Conservation (phyloP, 108 stramenopile species). For the Parietichytrium sp. region DNA sequence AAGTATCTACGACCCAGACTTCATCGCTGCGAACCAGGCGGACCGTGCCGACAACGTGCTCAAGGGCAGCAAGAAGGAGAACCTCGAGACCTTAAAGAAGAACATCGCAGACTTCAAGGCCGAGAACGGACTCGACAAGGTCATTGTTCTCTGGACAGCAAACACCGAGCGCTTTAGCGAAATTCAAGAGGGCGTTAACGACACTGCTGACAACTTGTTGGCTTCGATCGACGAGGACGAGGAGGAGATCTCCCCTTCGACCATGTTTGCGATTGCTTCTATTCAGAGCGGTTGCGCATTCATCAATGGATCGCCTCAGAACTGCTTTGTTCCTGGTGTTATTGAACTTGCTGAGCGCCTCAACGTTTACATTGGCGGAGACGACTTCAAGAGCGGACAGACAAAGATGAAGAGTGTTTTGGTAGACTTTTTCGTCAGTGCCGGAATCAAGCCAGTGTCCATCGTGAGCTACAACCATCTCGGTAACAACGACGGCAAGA, state of each 20-base stretch:
- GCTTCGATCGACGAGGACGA: constrained; percentile 77
- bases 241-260: constrained; percentile 87
- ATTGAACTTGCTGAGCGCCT: constrained; percentile 78
- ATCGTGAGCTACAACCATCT: constrained; percentile 98
- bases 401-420: constrained; percentile 96
- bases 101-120: constrained; percentile 89
- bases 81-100: constrained; percentile 83
- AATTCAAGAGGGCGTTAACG: constrained; percentile 87
- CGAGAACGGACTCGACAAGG: constrained; percentile 80
- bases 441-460: constrained; percentile 92
- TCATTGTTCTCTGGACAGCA: constrained; percentile 94
- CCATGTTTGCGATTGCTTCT: constrained; percentile 90
- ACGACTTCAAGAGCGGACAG: constrained; percentile 98
- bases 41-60: constrained; percentile 92
- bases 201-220: constrained; percentile 82
- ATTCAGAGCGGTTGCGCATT: constrained; percentile 90
- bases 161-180: constrained; percentile 95
- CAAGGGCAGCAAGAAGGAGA: constrained; percentile 83
- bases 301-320: constrained; percentile 98
- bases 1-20: constrained; percentile 87
- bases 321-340: constrained; percentile 97
- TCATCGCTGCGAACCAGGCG: constrained; percentile 95
- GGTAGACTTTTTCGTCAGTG: constrained; percentile 92
- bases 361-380: constrained; percentile 87
- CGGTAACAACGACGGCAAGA: constrained; percentile 97